Evolutionary conservation across 306 rosid genomes (phyloP).

Genomic region (Fagus crenata): DNA sequence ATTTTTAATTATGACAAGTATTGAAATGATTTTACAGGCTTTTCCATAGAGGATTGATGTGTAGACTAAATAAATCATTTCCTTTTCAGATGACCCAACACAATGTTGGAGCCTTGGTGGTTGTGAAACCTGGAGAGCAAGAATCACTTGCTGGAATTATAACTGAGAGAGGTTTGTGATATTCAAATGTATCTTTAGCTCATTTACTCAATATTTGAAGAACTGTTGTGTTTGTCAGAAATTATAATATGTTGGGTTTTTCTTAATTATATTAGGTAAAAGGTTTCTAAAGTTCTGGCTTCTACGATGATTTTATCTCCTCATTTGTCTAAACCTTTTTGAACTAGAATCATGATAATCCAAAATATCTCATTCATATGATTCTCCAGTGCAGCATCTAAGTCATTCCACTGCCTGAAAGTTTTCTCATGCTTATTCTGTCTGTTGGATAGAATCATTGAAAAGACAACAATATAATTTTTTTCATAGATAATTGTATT

Average conservation of each 20-base stretch:
- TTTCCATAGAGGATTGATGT: constrained; percentile 10
- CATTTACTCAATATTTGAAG: background rate
- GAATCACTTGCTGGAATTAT: constrained; percentile 85
- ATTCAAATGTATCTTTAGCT: background rate
- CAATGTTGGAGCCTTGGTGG: constrained; percentile 97
- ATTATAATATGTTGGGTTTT: background rate
- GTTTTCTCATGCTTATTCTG: background rate
- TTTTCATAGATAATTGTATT: too few species aligned
- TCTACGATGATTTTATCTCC: background rate
- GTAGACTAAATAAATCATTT: constrained; percentile 8
- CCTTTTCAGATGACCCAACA: constrained; percentile 87
- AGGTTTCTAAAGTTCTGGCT: background rate
- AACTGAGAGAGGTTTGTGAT: constrained; percentile 81
- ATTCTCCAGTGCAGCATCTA: background rate
- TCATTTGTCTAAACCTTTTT: background rate
- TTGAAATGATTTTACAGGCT: constrained; percentile 9
- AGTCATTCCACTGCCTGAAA: background rate
- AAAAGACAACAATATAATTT: too few species aligned
- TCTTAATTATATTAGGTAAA: background rate
- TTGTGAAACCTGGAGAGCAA: constrained; percentile 77
- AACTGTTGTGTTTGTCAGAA: background rate
- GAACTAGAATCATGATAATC: background rate
- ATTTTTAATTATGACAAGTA: background rate
- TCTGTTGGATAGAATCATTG: too few species aligned
- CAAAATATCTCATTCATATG: background rate